phyloP scores from a whole-genome alignment of 345 rosid genomes.

The Acer yangbiense region DNA sequence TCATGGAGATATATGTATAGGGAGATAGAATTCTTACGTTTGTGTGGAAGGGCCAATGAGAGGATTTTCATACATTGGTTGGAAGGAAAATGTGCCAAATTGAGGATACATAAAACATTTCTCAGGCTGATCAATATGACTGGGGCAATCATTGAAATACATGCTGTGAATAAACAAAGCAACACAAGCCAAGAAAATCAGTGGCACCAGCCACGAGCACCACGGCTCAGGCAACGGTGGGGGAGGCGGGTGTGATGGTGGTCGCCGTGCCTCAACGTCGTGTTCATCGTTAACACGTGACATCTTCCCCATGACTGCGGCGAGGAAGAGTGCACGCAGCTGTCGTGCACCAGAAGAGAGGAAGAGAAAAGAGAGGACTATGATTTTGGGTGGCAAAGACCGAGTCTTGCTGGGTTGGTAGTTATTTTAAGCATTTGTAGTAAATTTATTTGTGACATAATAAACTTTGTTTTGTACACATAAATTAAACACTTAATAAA shows the following conservation, averaged over 20 bases:
- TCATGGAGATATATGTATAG: neutral
- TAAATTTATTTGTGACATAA: too few relatives aligned
- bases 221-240: slow-evolving; percentile 54
- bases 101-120: slow-evolving; percentile 41
- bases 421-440: slow-evolving; percentile 32
- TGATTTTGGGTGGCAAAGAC: slow-evolving; percentile 33
- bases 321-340: slow-evolving; percentile 15
- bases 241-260: slow-evolving; percentile 33
- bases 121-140: slow-evolving; percentile 29
- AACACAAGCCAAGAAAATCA: slow-evolving; percentile 48
- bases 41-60: slow-evolving; percentile 66
- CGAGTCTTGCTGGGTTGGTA: slow-evolving; percentile 21
- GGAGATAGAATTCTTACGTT: slow-evolving; percentile 46
- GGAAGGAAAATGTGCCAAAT: slow-evolving; percentile 63
- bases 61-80: slow-evolving; percentile 45
- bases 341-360: slow-evolving; percentile 8
- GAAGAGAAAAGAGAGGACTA: neutral
- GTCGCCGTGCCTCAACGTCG: slow-evolving; percentile 7
- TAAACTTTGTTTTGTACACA: too few relatives aligned
- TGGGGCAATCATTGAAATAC: slow-evolving; percentile 74
- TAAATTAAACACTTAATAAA: too few relatives aligned
- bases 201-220: slow-evolving; percentile 71
- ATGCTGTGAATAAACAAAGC: slow-evolving; percentile 52
- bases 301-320: slow-evolving; percentile 43
- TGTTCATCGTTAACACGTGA: slow-evolving; percentile 17